Evolutionary conservation across 2,329 filamentous ascomycete genomes (phyloP).

Genomic region (Hymenoscyphus fructigenus): DNA sequence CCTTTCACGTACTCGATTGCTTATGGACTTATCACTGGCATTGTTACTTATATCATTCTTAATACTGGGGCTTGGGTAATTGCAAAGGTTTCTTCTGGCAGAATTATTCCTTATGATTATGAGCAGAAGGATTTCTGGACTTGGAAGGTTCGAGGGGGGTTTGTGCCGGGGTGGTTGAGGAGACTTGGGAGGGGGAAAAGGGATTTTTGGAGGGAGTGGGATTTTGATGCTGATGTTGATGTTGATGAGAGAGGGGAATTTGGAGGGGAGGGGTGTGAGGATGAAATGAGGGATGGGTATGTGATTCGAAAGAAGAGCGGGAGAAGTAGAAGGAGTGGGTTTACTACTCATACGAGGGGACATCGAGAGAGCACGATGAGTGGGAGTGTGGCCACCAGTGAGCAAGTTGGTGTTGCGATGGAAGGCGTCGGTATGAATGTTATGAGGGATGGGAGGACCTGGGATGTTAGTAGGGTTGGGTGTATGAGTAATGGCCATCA

Average conservation of each 20-base stretch:
- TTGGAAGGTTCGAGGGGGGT: constrained; percentile 70
- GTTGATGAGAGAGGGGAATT: neutral
- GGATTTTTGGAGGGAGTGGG: constrained; percentile 30
- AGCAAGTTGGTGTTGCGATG: neutral
- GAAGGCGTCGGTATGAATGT: constrained; percentile 1
- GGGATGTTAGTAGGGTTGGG: neutral
- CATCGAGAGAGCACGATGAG: constrained; percentile 1
- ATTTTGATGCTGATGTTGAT: constrained; percentile 24
- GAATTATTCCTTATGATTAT: constrained; percentile 73
- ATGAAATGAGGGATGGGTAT: constrained; percentile 17
- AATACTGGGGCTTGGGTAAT: constrained; percentile 71
- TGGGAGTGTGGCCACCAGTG: neutral
- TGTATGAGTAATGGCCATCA: neutral
- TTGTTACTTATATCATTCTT: constrained; percentile 73
- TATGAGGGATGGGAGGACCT: constrained; percentile 1
- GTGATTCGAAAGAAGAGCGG: constrained; percentile 18
- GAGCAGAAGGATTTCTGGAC: constrained; percentile 78
- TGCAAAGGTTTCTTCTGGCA: constrained; percentile 63
- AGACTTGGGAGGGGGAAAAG: constrained; percentile 52
- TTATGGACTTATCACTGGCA: constrained; percentile 78
- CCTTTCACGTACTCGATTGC: constrained; percentile 89
- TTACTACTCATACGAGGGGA: neutral
- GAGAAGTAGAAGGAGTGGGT: constrained; percentile 9
- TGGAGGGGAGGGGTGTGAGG: constrained; percentile 15
- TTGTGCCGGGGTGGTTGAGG: constrained; percentile 70